Percentiles rank a stretch among this genome's conserved stretches.
phyloP scores from a whole-genome alignment of 371 early-diverging fungal species.

The Cokeromyces recurvatus region DNA sequence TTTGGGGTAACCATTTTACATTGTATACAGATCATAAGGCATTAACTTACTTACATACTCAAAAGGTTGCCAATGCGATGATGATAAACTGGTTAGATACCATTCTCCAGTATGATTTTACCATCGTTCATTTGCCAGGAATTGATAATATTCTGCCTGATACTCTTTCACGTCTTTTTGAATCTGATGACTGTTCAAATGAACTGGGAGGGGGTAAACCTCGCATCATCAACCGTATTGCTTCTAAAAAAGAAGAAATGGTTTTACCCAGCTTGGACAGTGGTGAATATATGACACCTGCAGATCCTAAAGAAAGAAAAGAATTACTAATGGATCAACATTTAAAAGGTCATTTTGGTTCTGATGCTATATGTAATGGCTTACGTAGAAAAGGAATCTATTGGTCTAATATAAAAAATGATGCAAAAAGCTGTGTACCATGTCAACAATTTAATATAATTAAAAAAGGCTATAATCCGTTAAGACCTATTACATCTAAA shows the following conservation, averaged over 20 bases:
- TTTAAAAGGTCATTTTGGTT: slow-evolving; percentile 15
- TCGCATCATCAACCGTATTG: too few relatives aligned
- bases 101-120: slow-evolving; percentile 9
- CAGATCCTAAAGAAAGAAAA: too few relatives aligned
- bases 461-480: not conserved
- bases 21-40: slow-evolving; percentile 15
- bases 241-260: too few relatives aligned
- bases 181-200: not conserved
- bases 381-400: slow-evolving; percentile 1
- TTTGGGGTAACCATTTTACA: slow-evolving; percentile 14
- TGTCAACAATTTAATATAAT: not conserved
- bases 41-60: slow-evolving; percentile 4
- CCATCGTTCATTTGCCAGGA: slow-evolving; percentile 19
- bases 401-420: not conserved
- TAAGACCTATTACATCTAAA: not conserved
- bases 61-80: slow-evolving; percentile 8
- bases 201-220: too few relatives aligned
- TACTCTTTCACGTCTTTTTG: slow-evolving; percentile 13
- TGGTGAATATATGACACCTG: too few relatives aligned
- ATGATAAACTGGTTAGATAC: slow-evolving; percentile 13
- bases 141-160: slow-evolving; percentile 16
- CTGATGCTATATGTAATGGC: slow-evolving; percentile 6
- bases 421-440: not conserved
- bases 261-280: too few relatives aligned
- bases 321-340: slow-evolving; percentile 2